A percentile compares a stretch with the other conserved stretches of the same genome.
These are phyloP conservation scores for Apiospora saccharicola DNA, from an alignment of 2,329 filamentous ascomycete genomes.

Conservation along the genomic window DNA sequence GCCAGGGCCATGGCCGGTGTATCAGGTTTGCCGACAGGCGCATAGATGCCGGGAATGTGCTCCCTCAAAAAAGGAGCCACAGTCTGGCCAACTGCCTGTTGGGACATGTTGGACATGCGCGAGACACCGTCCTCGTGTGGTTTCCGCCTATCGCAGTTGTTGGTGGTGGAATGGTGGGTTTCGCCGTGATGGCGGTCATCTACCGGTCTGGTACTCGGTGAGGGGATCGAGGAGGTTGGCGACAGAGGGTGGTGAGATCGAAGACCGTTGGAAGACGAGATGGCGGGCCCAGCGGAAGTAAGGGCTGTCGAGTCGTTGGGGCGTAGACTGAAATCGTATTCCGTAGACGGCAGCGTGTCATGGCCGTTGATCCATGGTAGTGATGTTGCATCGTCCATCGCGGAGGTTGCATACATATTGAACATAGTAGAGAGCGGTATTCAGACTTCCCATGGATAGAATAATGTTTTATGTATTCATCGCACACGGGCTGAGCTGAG, in stretches of 20 bases:
- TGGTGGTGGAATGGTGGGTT: slow-evolving; percentile 40
- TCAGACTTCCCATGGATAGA: slow-evolving; percentile 11
- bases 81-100: slow-evolving; percentile 76
- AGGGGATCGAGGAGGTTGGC: slow-evolving; percentile 27
- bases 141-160: slow-evolving; percentile 60
- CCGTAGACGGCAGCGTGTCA: slow-evolving; percentile 1
- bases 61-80: slow-evolving; percentile 88
- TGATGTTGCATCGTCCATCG: slow-evolving; percentile 7
- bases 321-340: slow-evolving; percentile 14
- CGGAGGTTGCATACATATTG: slow-evolving; percentile 2
- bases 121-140: slow-evolving; percentile 57
- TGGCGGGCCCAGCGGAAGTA: not conserved
- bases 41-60: slow-evolving; percentile 90
- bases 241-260: slow-evolving; percentile 23
- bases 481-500: not conserved
- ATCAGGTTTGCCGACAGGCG: slow-evolving; percentile 72
- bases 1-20: slow-evolving; percentile 47
- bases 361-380: slow-evolving; percentile 18
- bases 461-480: slow-evolving; percentile 11
- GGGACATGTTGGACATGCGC: slow-evolving; percentile 64
- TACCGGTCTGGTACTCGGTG: slow-evolving; percentile 32
- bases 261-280: slow-evolving; percentile 1
- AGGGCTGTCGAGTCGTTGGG: not conserved
- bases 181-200: not conserved
- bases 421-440: not conserved